Evolutionary conservation across 768 basidiomycete species (phyloP), one percentile per base, ranked within the genome.

Genomic region (Suillus tomentosus): DNA sequence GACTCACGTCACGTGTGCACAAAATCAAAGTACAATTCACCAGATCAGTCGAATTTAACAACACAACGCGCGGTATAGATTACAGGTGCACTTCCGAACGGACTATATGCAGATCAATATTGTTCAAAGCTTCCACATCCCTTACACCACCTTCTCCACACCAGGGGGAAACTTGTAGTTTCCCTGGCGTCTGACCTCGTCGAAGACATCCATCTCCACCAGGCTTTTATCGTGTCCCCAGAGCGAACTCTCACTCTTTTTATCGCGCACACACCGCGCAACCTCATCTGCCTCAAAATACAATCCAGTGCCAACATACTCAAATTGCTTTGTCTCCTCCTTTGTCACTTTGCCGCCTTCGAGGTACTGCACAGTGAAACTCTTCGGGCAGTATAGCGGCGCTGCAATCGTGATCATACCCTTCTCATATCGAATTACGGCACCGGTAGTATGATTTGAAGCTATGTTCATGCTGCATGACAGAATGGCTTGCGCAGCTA

Each of bases 261-360:
- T 89, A 60, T 89, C 88, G 45, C 86, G 76, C 24, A 94, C 79
- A 70, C 90, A 92, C 56, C 91, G 77, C 19, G 91, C 94, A 13
- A 94, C 92, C 65, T 95, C 93, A 70, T 96, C 94, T 3, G 94
- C 93, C 75, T 95, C 85, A 75, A 88, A 96, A 74, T 92, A 85
- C 89, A 85, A 92, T 9, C 93, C 94, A 40, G 79, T 79, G 11
- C 91, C 92, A 5, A 81, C 76, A 69, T 88, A 88, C 48, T 85
- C 79, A 65, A 89, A 86, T 34, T 69, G 74, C 64, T 76, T 81
- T 54, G 80, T 86, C 72, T 91, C 90, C 70, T 91, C 88, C 58
- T 79, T 79, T 39, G 78, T 78, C 40, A 82, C 72, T 51, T 80
- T 80, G 1, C 82, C 84, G 62, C 81, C 80, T 45, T 80, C 82